These are phyloP conservation scores for Chrysopogon serrulatus DNA, from an alignment of 176 grass and related monocot species.

Conservation along the genomic window DNA sequence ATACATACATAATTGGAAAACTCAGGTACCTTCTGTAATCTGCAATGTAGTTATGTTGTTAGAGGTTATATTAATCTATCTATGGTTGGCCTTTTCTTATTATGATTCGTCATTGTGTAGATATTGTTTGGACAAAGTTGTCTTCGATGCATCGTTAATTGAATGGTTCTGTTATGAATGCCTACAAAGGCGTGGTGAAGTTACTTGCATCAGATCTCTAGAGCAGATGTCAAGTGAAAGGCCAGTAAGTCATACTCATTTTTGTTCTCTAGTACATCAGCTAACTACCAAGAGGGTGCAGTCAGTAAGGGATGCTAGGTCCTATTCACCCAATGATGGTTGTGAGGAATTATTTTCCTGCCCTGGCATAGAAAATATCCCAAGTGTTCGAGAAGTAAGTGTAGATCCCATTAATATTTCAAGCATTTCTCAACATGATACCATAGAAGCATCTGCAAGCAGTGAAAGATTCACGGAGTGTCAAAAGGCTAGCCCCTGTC, in stretches of 20 bases:
- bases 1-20: background rate
- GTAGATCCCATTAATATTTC: background rate
- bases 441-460: background rate
- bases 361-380: background rate
- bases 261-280: background rate
- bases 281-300: constrained; percentile 5
- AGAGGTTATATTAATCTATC: background rate
- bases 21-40: background rate
- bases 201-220: constrained; percentile 2
- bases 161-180: constrained; percentile 38
- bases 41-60: background rate
- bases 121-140: constrained; percentile 33
- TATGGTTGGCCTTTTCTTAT: constrained; percentile 1
- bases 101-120: constrained; percentile 13
- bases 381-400: background rate
- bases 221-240: constrained; percentile 5
- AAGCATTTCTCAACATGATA: background rate
- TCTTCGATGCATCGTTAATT: constrained; percentile 20
- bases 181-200: background rate
- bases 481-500: background rate
- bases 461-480: background rate
- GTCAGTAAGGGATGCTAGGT: background rate
- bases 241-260: background rate
- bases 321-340: background rate
- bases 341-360: constrained; percentile 20